phyloP scores from a whole-genome alignment of 164 flowering plant genomes.

The Chimonanthus praecox region DNA sequence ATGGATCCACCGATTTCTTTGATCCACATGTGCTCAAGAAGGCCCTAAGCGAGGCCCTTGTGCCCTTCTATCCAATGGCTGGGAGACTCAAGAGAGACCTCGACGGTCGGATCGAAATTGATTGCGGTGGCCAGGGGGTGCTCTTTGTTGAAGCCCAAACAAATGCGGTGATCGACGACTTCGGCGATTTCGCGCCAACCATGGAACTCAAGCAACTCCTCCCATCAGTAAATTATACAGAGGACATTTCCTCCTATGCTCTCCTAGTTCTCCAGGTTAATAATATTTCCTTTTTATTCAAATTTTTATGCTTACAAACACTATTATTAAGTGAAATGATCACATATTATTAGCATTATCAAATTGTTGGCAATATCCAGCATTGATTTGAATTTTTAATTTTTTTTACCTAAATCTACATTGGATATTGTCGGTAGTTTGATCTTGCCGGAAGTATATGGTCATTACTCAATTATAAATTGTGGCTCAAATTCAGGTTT shows the following conservation, averaged over 20 bases:
- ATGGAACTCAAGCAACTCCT: slow-evolving; percentile 9
- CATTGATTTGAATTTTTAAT: no score
- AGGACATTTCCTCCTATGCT: slow-evolving; percentile 31
- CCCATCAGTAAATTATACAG: slow-evolving; percentile 39
- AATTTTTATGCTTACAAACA: no score
- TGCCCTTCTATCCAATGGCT: slow-evolving; percentile 55
- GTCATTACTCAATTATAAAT: no score
- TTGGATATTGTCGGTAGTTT: no score
- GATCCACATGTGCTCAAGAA: slow-evolving; percentile 23
- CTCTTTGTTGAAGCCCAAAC: slow-evolving; percentile 48
- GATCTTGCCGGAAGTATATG: no score
- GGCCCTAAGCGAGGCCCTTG: slow-evolving; percentile 39
- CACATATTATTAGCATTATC: no score
- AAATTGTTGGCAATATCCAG: no score
- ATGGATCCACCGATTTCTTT: slow-evolving; percentile 5
- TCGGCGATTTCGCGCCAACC: slow-evolving; percentile 54
- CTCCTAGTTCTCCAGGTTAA: slow-evolving; percentile 43
- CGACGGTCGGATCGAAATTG: slow-evolving; percentile 45
- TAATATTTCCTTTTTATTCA: no score
- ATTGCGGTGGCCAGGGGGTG: slow-evolving; percentile 45
- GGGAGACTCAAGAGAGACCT: slow-evolving; percentile 36
- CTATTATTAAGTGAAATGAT: no score
- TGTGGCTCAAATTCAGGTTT: no score
- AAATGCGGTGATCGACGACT: slow-evolving; percentile 30
- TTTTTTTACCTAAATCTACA: no score